phyloP scores from a whole-genome alignment of 768 basidiomycete genomes.

The Lactarius psammicola region DNA sequence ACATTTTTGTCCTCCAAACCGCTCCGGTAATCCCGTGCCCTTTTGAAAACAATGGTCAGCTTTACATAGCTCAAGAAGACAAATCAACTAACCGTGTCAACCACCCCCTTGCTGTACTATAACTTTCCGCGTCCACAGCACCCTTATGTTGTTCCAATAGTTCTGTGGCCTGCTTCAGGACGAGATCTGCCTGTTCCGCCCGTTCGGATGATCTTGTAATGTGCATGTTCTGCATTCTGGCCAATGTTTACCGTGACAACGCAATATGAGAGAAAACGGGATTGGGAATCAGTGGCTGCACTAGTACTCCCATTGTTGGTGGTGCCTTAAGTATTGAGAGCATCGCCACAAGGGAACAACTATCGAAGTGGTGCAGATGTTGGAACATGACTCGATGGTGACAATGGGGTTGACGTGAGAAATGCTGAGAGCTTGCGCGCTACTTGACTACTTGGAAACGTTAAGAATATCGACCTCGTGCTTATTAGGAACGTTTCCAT shows the following conservation, averaged over 20 bases:
- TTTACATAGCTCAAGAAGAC: neutral
- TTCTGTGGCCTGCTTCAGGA: neutral
- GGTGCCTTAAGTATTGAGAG: neutral
- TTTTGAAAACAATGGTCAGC: neutral
- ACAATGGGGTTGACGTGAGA: neutral
- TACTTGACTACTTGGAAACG: neutral
- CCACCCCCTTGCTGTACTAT: slow-evolving; percentile 7
- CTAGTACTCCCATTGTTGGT: neutral
- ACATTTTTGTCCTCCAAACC: slow-evolving; percentile 11
- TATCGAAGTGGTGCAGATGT: neutral
- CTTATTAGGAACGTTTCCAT: no score
- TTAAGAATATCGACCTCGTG: neutral
- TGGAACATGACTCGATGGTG: no score
- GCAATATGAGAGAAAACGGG: neutral
- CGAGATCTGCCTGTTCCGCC: neutral
- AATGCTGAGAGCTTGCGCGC: neutral
- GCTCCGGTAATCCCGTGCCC: neutral
- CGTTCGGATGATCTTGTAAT: neutral
- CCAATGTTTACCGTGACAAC: neutral
- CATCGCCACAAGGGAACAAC: neutral
- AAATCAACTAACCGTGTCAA: slow-evolving; percentile 1
- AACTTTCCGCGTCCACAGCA: neutral
- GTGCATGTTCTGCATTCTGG: neutral
- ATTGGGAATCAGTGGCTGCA: neutral
- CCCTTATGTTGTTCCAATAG: neutral